Evolutionary conservation across 2,329 filamentous ascomycete species (phyloP), one percentile per base, ranked within the genome.

Genomic region (Capronia epimyces): DNA sequence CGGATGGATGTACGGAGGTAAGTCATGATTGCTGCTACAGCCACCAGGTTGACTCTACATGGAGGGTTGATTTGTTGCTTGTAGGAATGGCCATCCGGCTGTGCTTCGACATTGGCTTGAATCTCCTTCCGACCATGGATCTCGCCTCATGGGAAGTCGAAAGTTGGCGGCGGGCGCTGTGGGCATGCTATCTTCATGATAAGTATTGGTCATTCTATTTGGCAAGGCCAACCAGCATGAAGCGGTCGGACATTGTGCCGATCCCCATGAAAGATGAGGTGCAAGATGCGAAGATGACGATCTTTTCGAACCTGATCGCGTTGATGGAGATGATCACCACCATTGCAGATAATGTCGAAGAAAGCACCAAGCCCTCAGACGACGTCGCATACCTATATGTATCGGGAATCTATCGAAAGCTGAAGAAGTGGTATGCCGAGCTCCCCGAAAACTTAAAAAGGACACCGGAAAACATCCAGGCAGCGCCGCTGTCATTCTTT

Each of bases 61-160:
- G 5, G 25, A 27, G 25, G 10, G 6, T 27, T 5, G 10, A 5
- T 27, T 27, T 10, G 6, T 6, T 27, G 5, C 10, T 27, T 27
- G 25, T 10, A 27, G 25, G 25, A 27, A 69, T 68, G 49, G 71
- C 68, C 0, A 58, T 69, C 32, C 63, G 70, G 1, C 71, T 74
- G 69, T 62, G 71, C 4, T 68, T 67, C 47, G 69, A 72, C 40
- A 60, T 72, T 2, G 68, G 69, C 3, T 59, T 70, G 8, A 68
- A 72, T 52, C 58, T 72, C 3, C 67, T 70, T 47, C 56, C 55
- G 24, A 53, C 32, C 16, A 43, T 39, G 13, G 50, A 46, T 12
- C 22, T 49, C 12, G 16, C 29, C 43, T 40, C 55, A 50, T 37
- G 49, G 53, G 46, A 54, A 43, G 42, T 57, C 32, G 46, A 56